Evolutionary conservation across 2,329 filamentous ascomycete genomes (phyloP), one percentile per base, ranked within the genome.

Genomic region (Aspergillus melleus): DNA sequence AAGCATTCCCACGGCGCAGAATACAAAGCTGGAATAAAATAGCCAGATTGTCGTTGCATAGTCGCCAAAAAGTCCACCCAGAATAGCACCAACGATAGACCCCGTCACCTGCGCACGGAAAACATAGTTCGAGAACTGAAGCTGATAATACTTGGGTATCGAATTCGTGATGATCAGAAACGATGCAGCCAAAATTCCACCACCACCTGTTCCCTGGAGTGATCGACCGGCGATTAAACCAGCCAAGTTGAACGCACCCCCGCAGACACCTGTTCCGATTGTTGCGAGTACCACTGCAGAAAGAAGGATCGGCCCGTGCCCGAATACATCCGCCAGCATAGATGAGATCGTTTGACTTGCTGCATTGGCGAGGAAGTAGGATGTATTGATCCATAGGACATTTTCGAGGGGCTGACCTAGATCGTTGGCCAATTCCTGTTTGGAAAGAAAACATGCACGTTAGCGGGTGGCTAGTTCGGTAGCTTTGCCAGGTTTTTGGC

Each of bases 361-460:
- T 19, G 70, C 68, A 53, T 66, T 70, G 54, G 68, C 62, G 5
- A 83, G 68, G 0, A 84, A 74, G 59, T 83, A 84, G 3, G 77
- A 75, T 0, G 81, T 79, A 2, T 79, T 80, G 12, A 80, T 74
- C 83, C 83, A 85, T 58, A 84, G 79, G 0, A 77, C 73, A 51
- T 77, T 73, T 10, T 36, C 77, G 63, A 62, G 72, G 60, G 58
- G 75, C 67, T 49, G 73, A 53, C 24, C 80, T 66, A 62, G 76
- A 62, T 16, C 68, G 50, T 46, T 77, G 68, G 64, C 82, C 64
- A 64, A 67, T 63, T 73, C 53, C 64, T 74, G 51, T 26, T 5
- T 22, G 19, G 44, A 24, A 42, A 29, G 6, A 10, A 6, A 22
- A 12, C 16, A 42, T 32, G 4, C 26, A 3, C n/a, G 8, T 57